Evolutionary conservation across 192 early-diverging fungal species (phyloP).

Genomic region (Umbelopsis sp.): DNA sequence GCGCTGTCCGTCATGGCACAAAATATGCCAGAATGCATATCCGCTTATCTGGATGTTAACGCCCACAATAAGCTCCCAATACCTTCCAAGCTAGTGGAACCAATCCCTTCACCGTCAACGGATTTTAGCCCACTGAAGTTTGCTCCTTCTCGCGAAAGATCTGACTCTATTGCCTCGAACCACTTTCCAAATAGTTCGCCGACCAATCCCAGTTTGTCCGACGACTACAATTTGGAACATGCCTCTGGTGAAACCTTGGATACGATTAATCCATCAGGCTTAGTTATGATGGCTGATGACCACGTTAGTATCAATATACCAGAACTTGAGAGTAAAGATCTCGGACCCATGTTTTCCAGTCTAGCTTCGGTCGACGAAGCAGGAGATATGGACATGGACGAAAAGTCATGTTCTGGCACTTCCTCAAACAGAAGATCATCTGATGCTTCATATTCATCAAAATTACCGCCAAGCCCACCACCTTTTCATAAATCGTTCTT

Average conservation of each 20-base stretch:
- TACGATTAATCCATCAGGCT: conserved; percentile 1
- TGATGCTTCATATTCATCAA: not conserved
- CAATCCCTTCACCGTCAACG: not conserved
- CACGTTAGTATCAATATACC: not conserved
- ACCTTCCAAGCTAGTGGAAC: conserved; percentile 18
- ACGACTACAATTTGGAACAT: not conserved
- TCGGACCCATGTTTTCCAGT: not conserved
- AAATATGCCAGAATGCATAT: conserved; percentile 23
- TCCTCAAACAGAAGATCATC: not conserved
- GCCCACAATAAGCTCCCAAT: conserved; percentile 33
- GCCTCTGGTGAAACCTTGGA: not conserved
- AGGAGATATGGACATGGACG: not conserved
- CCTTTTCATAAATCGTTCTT: conserved; percentile 1
- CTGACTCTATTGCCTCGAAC: not conserved
- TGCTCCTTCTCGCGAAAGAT: not conserved
- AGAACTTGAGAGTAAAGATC: not conserved
- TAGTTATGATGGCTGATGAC: not conserved
- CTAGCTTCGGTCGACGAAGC: not conserved
- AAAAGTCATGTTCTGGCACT: not conserved
- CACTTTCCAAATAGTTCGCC: not conserved
- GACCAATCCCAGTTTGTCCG: not conserved
- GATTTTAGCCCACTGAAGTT: not conserved
- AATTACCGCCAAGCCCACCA: conserved; percentile 3
- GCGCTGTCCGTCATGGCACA: conserved; percentile 23
- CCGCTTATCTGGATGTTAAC: conserved; percentile 32